These are phyloP conservation scores for Leccinum barrowsii DNA, from an alignment of 768 basidiomycete species.

Conservation along the genomic window DNA sequence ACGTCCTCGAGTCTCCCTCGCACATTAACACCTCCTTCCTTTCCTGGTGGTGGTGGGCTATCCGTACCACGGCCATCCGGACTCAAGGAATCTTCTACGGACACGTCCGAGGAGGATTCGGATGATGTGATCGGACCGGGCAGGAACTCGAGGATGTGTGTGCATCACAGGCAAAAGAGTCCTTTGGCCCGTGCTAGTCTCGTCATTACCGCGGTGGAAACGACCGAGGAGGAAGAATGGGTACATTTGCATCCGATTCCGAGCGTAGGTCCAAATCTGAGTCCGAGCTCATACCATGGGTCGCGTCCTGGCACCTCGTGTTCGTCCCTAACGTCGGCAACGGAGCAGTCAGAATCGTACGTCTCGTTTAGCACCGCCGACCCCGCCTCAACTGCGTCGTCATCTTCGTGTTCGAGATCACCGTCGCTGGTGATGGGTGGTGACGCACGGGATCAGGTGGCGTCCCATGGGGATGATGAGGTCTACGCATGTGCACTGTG, in stretches of 20 bases:
- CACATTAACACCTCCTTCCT: slow-evolving; percentile 1
- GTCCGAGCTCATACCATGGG: background rate
- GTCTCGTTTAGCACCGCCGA: slow-evolving; percentile 18
- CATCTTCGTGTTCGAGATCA: slow-evolving; percentile 13
- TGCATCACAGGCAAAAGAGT: slow-evolving; percentile 8
- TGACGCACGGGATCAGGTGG: background rate
- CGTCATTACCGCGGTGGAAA: background rate
- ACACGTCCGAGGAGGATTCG: slow-evolving; percentile 18
- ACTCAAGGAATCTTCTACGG: slow-evolving; percentile 19
- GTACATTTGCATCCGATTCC: background rate
- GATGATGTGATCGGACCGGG: background rate
- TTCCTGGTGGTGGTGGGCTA: slow-evolving; percentile 7
- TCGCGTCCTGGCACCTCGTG: slow-evolving; percentile 20
- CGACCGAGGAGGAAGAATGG: slow-evolving; percentile 9
- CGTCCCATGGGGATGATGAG: background rate
- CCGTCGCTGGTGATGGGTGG: background rate
- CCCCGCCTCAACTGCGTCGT: slow-evolving; percentile 13
- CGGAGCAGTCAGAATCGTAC: slow-evolving; percentile 22
- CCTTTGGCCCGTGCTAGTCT: background rate
- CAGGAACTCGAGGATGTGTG: background rate
- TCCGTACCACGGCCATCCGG: slow-evolving; percentile 17
- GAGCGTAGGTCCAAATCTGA: background rate
- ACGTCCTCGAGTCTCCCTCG: slow-evolving; percentile 16
- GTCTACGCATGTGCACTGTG: slow-evolving; percentile 13
- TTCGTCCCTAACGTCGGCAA: slow-evolving; percentile 20